Evolutionary conservation across 1,284 basidiomycete species (phyloP), one percentile per base, ranked within the genome.

Genomic region (Cutaneotrichosporon dermatis): DNA sequence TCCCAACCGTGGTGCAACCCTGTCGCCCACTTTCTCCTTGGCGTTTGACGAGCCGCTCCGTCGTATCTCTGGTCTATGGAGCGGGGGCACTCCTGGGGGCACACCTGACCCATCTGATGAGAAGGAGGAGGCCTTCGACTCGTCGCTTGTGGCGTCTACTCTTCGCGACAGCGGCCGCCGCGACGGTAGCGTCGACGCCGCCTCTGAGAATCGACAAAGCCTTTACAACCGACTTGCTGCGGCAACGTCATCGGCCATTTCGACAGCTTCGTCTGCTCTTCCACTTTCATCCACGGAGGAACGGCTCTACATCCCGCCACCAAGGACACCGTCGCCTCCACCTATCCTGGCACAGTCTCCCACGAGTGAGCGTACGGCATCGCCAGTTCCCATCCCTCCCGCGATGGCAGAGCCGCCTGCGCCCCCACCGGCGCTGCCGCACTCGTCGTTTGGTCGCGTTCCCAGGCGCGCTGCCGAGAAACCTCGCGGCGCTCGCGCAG

Each of bases 61-160:
- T 15, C 64, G 69, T 43, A 68, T 75, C 16, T 74, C 73, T 1
- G 69, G 69, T 1, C 50, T 72, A 10, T 71, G 68, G 67, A 54
- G 40, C 15, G 58, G 25, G 25, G 25, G 25, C 25, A 25, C 25
- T 25, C 25, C 25, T 25, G 25, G 25, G 25, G 25, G 53, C 34
- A 37, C 44, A 5, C 8, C 42, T 10, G 52, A 44, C 8, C 33
- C 33, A n/a, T 8, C 15, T 33, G 49, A 54, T 37, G 56, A 63
- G 25, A 63, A 59, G 34, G 66, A 67, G n/a, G 70, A 73, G 40
- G 63, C 58, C 0, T 68, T 73, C 48, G 72, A 76, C 50, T 68
- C 69, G 3, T 63, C 62, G 2, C 44, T 69, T 3, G 66, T 67
- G 2, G 55, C 64, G 6, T 50, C 58, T 50, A 55, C 44, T 54